These are phyloP conservation scores for Hibiscus mutabilis DNA, from an alignment of 345 rosid genomes.

Conservation along the genomic window DNA sequence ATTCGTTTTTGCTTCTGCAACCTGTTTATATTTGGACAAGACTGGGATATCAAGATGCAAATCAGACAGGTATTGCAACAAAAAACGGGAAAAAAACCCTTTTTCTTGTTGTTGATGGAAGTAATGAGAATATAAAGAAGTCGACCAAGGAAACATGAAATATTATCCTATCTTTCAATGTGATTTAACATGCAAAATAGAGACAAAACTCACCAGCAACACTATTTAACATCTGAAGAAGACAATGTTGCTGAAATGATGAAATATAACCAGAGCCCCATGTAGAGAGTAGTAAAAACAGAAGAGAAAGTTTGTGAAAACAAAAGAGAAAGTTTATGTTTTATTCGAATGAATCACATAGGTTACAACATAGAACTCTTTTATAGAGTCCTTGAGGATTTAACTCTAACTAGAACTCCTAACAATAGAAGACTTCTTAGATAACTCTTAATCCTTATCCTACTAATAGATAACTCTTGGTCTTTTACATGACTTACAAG, in stretches of 20 bases:
- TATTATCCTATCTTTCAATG: neutral
- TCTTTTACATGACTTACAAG: too few relatives aligned
- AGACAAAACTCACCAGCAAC: slow-evolving; percentile 68
- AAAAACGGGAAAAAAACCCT: neutral
- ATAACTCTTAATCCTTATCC: too few relatives aligned
- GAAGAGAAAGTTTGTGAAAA: too few relatives aligned
- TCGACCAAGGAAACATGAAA: neutral
- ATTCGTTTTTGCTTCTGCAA: neutral
- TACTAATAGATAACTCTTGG: too few relatives aligned
- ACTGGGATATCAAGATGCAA: neutral
- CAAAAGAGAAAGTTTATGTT: too few relatives aligned
- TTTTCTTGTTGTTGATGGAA: neutral
- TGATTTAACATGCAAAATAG: neutral
- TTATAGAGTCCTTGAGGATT: too few relatives aligned
- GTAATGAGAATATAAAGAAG: neutral
- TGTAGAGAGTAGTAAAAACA: too few relatives aligned
- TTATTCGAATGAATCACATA: too few relatives aligned
- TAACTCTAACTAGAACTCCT: too few relatives aligned
- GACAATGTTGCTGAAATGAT: slow-evolving; percentile 95
- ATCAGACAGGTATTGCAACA: neutral
- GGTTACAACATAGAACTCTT: too few relatives aligned
- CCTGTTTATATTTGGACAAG: neutral
- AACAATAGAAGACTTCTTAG: too few relatives aligned
- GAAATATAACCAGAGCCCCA: slow-evolving; percentile 91
- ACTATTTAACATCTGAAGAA: slow-evolving; percentile 94